Evolutionary conservation across 768 basidiomycete genomes (phyloP), one percentile per base, ranked within the genome.

Genomic region (Mycena filopes): DNA sequence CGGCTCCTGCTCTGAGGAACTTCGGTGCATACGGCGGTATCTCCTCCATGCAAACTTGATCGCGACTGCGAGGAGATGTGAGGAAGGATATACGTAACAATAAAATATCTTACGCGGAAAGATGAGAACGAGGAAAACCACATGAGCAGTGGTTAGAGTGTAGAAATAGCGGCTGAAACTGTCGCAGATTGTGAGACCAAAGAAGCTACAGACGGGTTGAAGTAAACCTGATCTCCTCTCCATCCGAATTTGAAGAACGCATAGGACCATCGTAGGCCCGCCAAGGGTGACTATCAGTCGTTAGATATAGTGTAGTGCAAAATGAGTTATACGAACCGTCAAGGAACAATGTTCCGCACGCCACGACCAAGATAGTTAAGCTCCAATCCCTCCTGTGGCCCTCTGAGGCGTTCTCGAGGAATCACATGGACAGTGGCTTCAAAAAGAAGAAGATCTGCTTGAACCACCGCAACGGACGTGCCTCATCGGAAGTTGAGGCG

Each of bases 101-200:
- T n/a, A 29, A 18, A 21, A 59, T 50, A 33, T 73, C 85, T 65
- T 75, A 93, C 92, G 18, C 9, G 93, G 93, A 9, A 94, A 75
- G 33, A 91, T 71, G 16, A 85, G 47, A 2, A 86, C 78, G 66
- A 93, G 76, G 70, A 84, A 84, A 3, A 85, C 5, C 0, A 90
- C 89, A 5, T 90, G 83, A 1, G 80, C 73, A 31, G 77, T 78
- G 11, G 87, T 87, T 13, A 87, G 71, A 12, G 84, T 68, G 60
- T 86, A 89, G 15, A 92, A 70, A 79, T 83, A 93, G 71, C 92
- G 92, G n/a, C 91, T 90, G n/a, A 20, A 89, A 73, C 92, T 93
- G 57, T 56, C 53, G 50, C 31, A 26, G 9, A 38, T 48, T 58
- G n/a, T 43, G 41, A n/a, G n/a, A 21, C 25, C 54, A 29, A 49